Conservation (phyloP, 345 rosid genomes). For the Camelina hispida region DNA sequence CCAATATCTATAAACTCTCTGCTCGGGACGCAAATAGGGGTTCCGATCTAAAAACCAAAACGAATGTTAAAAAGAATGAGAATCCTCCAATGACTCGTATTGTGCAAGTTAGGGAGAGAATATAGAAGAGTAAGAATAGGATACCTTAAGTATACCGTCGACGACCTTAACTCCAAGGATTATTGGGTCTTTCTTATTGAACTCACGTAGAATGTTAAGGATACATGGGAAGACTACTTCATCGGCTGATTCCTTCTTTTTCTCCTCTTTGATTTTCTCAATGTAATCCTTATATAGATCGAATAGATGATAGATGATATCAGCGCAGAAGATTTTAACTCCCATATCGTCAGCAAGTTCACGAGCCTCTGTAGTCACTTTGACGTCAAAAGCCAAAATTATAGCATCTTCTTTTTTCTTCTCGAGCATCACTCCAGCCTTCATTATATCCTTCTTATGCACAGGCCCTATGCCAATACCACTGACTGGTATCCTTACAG, state of each 20-base stretch:
- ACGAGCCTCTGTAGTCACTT: slow-evolving; percentile 88
- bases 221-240: slow-evolving; percentile 97
- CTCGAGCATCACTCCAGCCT: slow-evolving; percentile 96
- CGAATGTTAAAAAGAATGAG: slow-evolving; percentile 7
- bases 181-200: slow-evolving; percentile 89
- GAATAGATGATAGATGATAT: slow-evolving; percentile 86
- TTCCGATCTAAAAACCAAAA: slow-evolving; percentile 63
- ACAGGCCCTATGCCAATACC: slow-evolving; percentile 91
- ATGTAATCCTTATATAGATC: slow-evolving; percentile 67
- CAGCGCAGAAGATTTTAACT: slow-evolving; percentile 88
- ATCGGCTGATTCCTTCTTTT: slow-evolving; percentile 70
- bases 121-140: not conserved
- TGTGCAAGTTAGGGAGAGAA: not conserved
- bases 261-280: slow-evolving; percentile 71
- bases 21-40: slow-evolving; percentile 85
- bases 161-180: slow-evolving; percentile 81
- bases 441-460: slow-evolving; percentile 93
- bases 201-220: slow-evolving; percentile 71
- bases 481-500: slow-evolving; percentile 87
- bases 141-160: slow-evolving; percentile 82
- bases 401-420: slow-evolving; percentile 91
- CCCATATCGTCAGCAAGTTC: slow-evolving; percentile 88
- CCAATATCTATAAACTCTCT: slow-evolving; percentile 85
- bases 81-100: slow-evolving; percentile 1
- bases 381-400: slow-evolving; percentile 94